A percentile compares a stretch with the other conserved stretches of the same genome.
Conservation (phyloP, 805 yeast species). For the Candida morakotiae region DNA sequence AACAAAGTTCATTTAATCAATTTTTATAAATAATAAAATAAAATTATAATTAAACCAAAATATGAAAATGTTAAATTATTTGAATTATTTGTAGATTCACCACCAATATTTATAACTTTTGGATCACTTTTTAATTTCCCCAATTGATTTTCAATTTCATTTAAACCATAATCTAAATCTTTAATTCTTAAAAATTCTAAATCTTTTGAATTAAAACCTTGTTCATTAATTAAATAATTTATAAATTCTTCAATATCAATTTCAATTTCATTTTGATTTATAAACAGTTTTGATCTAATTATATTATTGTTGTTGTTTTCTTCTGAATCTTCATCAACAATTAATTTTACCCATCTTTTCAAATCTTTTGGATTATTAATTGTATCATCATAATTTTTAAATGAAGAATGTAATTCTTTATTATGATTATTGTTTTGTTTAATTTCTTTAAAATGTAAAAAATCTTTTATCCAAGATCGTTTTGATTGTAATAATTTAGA, state of each 20-base stretch:
- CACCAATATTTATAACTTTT: slow-evolving; percentile 24
- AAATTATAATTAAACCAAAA: slow-evolving; percentile 6
- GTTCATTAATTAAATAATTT: slow-evolving; percentile 22
- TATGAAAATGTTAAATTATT: not conserved
- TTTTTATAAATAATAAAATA: not conserved
- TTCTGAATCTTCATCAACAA: slow-evolving; percentile 15
- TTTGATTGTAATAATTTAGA: slow-evolving; percentile 9
- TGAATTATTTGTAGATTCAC: slow-evolving; percentile 19
- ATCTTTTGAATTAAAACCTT: slow-evolving; percentile 24
- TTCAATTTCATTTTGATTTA: slow-evolving; percentile 11
- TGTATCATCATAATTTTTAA: slow-evolving; percentile 24
- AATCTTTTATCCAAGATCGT: slow-evolving; percentile 24
- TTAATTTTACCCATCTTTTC: slow-evolving; percentile 20
- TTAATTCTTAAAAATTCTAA: slow-evolving; percentile 22
- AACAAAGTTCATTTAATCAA: not conserved
- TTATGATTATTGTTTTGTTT: not conserved
- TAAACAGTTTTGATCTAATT: slow-evolving; percentile 1
- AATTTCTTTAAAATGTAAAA: slow-evolving; percentile 14
- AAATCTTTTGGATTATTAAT: slow-evolving; percentile 20
- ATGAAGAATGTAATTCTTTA: slow-evolving; percentile 18
- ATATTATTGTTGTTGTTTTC: slow-evolving; percentile 8
- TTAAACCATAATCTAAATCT: slow-evolving; percentile 33
- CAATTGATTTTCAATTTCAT: slow-evolving; percentile 34
- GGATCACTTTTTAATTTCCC: slow-evolving; percentile 18
- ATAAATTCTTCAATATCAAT: slow-evolving; percentile 28